Evolutionary conservation across 2,329 filamentous ascomycete species (phyloP).

Genomic region (Escovopsis sp.): DNA sequence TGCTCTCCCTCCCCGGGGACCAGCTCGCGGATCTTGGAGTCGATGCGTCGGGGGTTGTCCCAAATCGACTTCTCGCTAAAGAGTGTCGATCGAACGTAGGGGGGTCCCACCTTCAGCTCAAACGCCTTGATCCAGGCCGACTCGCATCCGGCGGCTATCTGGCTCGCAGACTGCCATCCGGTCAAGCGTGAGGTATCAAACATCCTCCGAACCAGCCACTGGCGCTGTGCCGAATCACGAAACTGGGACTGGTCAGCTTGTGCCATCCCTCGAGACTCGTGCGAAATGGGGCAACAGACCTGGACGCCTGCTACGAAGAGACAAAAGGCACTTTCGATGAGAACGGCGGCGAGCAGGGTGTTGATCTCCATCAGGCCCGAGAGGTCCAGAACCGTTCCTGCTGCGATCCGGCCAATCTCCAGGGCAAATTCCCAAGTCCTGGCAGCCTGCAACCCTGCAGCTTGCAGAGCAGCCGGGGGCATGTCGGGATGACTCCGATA

Average conservation of each 20-base stretch:
- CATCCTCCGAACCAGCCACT: slow-evolving; percentile 62
- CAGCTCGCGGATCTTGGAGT: slow-evolving; percentile 35
- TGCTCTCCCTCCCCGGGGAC: slow-evolving; percentile 22
- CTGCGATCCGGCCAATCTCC: slow-evolving; percentile 65
- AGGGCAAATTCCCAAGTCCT: slow-evolving; percentile 59
- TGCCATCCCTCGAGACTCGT: not conserved
- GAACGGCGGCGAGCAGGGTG: slow-evolving; percentile 62
- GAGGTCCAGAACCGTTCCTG: slow-evolving; percentile 49
- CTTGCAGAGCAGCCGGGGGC: slow-evolving; percentile 81
- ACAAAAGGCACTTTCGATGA: slow-evolving; percentile 70
- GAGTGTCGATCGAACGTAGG: slow-evolving; percentile 42
- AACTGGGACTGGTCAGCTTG: slow-evolving; percentile 36
- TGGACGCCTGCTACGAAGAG: slow-evolving; percentile 78
- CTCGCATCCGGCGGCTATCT: slow-evolving; percentile 76
- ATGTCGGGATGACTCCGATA: slow-evolving; percentile 73
- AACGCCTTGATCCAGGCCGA: slow-evolving; percentile 66
- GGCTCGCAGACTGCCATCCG: slow-evolving; percentile 71
- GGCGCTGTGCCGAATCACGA: slow-evolving; percentile 54
- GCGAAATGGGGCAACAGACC: slow-evolving; percentile 22
- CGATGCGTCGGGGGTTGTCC: slow-evolving; percentile 36
- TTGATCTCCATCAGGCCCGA: slow-evolving; percentile 45
- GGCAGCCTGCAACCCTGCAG: slow-evolving; percentile 61
- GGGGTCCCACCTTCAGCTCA: slow-evolving; percentile 59
- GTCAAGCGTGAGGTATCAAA: slow-evolving; percentile 64
- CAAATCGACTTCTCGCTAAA: slow-evolving; percentile 27